phyloP scores from a whole-genome alignment of 2,329 filamentous ascomycete genomes.

The Aspergillus uvarum region DNA sequence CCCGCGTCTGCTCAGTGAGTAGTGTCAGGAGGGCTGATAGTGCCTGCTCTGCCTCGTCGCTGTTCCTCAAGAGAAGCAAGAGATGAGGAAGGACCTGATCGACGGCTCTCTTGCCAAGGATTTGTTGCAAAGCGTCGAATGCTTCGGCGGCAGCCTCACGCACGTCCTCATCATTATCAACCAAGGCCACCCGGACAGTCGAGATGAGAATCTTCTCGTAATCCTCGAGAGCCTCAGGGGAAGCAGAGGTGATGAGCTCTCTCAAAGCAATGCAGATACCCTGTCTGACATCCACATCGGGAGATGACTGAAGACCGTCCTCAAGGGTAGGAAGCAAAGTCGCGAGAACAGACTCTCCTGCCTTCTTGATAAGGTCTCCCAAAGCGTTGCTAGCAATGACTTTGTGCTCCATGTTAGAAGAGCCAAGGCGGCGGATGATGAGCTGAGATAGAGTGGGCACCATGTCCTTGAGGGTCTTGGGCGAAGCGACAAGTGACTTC shows the following conservation, averaged over 20 bases:
- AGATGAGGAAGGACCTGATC: conserved; percentile 94
- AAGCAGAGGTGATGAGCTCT: conserved; percentile 87
- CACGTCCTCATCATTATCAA: conserved; percentile 85
- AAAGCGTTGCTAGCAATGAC: conserved; percentile 96
- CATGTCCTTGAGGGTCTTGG: conserved; percentile 89
- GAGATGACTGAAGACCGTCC: conserved; percentile 82
- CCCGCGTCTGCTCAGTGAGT: conserved; percentile 87
- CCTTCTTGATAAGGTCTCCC: conserved; percentile 94
- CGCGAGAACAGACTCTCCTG: conserved; percentile 87
- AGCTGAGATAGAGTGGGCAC: conserved; percentile 93
- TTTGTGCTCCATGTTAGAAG: conserved; percentile 97
- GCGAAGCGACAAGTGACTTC: conserved; percentile 93
- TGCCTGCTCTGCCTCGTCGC: conserved; percentile 86
- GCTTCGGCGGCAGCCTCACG: conserved; percentile 95
- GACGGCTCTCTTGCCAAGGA: conserved; percentile 89
- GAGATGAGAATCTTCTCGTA: conserved; percentile 94
- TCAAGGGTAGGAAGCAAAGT: conserved; percentile 88
- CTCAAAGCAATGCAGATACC: conserved; percentile 95
- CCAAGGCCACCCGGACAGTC: conserved; percentile 87
- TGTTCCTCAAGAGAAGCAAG: conserved; percentile 81
- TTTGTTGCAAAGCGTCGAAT: conserved; percentile 91
- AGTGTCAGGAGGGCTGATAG: conserved; percentile 89
- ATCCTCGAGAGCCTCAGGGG: conserved; percentile 83
- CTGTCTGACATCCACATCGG: conserved; percentile 89
- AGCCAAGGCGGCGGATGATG: conserved; percentile 88